Conservation (phyloP, 1,284 basidiomycete species). For the Malassezia restricta region DNA sequence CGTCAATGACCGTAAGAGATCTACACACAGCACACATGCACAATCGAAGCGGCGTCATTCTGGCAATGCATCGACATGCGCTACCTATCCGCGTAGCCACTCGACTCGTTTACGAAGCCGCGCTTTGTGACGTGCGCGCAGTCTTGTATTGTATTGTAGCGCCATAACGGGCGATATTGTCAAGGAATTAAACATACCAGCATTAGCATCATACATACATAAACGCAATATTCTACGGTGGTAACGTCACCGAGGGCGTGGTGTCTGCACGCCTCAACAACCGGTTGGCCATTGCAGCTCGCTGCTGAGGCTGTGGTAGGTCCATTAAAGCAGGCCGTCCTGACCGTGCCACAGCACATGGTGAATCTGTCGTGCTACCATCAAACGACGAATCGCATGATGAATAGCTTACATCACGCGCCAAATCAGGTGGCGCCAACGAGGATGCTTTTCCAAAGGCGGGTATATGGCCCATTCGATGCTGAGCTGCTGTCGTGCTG, state of each 20-base stretch:
- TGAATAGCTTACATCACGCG: constrained; percentile 31
- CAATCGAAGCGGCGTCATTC: background rate
- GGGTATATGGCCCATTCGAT: too few species aligned
- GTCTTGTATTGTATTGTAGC: constrained; percentile 12
- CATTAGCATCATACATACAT: background rate
- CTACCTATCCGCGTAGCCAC: constrained; percentile 1
- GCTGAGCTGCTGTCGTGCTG: too few species aligned
- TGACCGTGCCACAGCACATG: constrained; percentile 25
- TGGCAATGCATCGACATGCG: background rate
- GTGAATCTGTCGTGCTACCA: constrained; percentile 27
- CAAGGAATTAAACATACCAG: background rate
- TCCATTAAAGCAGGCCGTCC: constrained; percentile 9
- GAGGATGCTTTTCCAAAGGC: background rate
- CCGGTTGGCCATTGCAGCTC: background rate
- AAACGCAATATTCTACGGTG: background rate
- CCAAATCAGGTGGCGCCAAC: background rate
- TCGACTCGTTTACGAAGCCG: constrained; percentile 10
- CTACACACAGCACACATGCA: background rate
- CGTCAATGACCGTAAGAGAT: background rate
- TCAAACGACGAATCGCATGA: constrained; percentile 39
- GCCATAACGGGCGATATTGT: background rate
- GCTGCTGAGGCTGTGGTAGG: background rate
- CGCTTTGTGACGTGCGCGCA: background rate
- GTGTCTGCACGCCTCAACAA: constrained; percentile 11
- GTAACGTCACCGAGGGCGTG: background rate